Evolutionary conservation across 2,329 filamentous ascomycete genomes (phyloP).

Genomic region (Aspergillus pseudoglaucus): DNA sequence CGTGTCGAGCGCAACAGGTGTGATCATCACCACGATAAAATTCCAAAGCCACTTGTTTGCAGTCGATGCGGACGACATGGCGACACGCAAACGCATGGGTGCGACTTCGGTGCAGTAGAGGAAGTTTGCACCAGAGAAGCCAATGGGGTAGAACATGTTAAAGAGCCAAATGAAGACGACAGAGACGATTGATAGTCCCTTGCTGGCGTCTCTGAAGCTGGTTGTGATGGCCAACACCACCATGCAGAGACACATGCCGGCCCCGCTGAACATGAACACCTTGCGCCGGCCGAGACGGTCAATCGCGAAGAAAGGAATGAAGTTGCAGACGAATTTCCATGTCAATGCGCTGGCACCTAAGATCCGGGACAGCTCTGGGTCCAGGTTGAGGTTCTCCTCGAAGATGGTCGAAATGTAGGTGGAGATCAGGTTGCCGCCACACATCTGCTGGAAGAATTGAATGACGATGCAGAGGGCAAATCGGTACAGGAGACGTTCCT

Average conservation of each 20-base stretch:
- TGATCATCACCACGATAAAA: conserved; percentile 60
- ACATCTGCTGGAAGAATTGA: conserved; percentile 16
- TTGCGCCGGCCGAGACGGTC: conserved; percentile 46
- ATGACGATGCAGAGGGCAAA: conserved; percentile 12
- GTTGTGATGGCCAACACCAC: conserved; percentile 40
- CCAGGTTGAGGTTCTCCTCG: conserved; percentile 10
- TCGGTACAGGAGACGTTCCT: conserved; percentile 16
- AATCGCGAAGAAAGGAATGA: conserved; percentile 46
- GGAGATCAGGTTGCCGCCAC: conserved; percentile 12
- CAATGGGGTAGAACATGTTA: conserved; percentile 59
- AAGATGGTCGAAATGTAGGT: conserved; percentile 13
- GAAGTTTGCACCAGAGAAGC: conserved; percentile 56
- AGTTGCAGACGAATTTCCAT: conserved; percentile 51
- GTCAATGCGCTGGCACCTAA: conserved; percentile 47
- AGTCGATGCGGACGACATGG: conserved; percentile 52
- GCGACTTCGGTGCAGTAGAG: conserved; percentile 39
- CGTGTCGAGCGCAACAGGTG: conserved; percentile 51
- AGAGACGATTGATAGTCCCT: neutral
- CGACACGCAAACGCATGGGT: conserved; percentile 49
- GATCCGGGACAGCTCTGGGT: conserved; percentile 18
- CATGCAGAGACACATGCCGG: conserved; percentile 52
- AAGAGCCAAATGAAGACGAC: conserved; percentile 50
- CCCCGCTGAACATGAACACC: conserved; percentile 48
- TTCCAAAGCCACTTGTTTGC: conserved; percentile 55
- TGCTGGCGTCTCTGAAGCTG: no score